Evolutionary conservation across 176 grass and related monocot genomes (phyloP).

Genomic region (Hsuehochloa calcarea): DNA sequence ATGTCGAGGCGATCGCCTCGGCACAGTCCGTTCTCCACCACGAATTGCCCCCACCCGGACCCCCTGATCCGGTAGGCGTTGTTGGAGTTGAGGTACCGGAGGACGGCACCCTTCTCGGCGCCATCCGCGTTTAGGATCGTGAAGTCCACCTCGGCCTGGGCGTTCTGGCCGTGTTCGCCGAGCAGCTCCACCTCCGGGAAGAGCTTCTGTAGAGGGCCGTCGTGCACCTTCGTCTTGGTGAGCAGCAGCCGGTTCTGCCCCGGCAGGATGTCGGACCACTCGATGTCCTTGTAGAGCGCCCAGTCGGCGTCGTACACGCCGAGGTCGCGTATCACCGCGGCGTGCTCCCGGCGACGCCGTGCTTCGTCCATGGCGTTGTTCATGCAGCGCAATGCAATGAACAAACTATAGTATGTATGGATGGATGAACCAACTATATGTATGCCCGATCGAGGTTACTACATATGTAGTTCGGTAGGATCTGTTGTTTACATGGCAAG

Average conservation of each 20-base stretch:
- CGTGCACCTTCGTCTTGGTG: background rate
- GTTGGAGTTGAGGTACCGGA: constrained; percentile 7
- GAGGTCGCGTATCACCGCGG: background rate
- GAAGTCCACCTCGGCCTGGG: background rate
- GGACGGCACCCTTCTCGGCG: background rate
- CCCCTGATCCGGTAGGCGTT: background rate
- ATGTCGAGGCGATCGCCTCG: background rate
- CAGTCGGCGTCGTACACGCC: background rate
- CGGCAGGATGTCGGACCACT: background rate
- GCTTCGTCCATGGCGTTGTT: too few relatives aligned
- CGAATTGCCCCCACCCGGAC: background rate
- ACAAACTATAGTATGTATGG: too few relatives aligned
- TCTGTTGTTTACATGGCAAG: background rate
- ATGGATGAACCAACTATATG: too few relatives aligned
- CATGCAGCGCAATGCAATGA: too few relatives aligned
- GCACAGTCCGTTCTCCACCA: background rate
- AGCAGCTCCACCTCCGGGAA: constrained; percentile 3
- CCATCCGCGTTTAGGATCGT: background rate
- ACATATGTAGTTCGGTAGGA: background rate
- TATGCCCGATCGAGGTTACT: too few relatives aligned
- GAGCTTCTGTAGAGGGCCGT: background rate
- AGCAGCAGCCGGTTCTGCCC: background rate
- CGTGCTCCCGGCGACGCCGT: background rate
- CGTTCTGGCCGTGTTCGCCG: background rate
- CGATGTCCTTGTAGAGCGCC: background rate